phyloP scores from a whole-genome alignment of 805 yeast species.

The Saccharomyces mikatae region DNA sequence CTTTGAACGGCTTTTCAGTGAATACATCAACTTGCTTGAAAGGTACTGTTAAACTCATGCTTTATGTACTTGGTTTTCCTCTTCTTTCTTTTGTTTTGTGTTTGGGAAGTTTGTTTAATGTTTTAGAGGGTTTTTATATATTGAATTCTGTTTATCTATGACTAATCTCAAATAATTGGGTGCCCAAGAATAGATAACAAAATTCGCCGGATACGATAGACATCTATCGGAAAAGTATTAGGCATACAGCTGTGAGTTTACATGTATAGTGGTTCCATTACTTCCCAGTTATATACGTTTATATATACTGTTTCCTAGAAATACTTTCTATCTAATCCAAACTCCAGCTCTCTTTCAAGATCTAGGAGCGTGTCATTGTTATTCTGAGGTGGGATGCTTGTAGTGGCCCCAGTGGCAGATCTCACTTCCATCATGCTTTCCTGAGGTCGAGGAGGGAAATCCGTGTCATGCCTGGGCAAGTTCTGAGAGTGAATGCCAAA shows the following conservation, averaged over 20 bases:
- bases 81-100: not conserved
- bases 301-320: constrained; percentile 2
- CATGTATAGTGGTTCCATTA: not conserved
- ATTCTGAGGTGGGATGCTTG: constrained; percentile 10
- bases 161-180: not conserved
- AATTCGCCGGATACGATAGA: not conserved
- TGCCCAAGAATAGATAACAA: not conserved
- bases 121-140: not conserved
- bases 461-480: constrained; percentile 34
- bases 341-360: constrained; percentile 58
- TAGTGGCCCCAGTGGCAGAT: constrained; percentile 5
- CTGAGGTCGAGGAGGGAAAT: constrained; percentile 55
- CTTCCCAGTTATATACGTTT: not conserved
- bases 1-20: constrained; percentile 32
- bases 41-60: constrained; percentile 14
- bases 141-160: not conserved
- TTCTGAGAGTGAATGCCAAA: constrained; percentile 44
- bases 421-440: constrained; percentile 34
- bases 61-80: not conserved
- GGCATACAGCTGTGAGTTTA: not conserved
- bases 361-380: constrained; percentile 33
- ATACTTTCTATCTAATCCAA: constrained; percentile 51
- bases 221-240: not conserved
- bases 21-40: constrained; percentile 34
- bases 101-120: not conserved